Base-by-base conservation (phyloP, 2,329 filamentous ascomycete genomes). In the Trichoderma lentiforme region DNA sequence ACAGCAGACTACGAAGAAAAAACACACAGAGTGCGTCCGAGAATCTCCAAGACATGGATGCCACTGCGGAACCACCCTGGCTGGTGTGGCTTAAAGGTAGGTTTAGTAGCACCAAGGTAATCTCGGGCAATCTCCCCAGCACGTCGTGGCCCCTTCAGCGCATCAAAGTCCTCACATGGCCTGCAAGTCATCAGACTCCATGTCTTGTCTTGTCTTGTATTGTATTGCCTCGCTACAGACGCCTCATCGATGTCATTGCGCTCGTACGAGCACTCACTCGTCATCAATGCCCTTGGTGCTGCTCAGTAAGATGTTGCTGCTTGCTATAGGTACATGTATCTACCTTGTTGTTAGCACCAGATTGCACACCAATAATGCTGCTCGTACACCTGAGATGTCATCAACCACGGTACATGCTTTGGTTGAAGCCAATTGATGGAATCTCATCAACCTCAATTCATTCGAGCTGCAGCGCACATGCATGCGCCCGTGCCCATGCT, bases 71-170 rank as follows among this genome's bases (percentile, higher is more conserved):
- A 15, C 7, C 68, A 47, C 63, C 70, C 64, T 43, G 32, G 63
- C 24, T 34, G 39, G n/a, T 68, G 70, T 72, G 70, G 70, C 58
- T 72, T 72, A 34, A 63, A 34, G 56, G 63, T 39, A 28, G 51
- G 57, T 63, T 57, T 21, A 61, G 63, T 43, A 61, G 63, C 68
- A 71, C 39, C 60, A 58, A 53, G 47, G 32, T 72, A 72, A 72
- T 72, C 70, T 72, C 70, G 70, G 70, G 70, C 70, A 72, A 72
- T 72, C 70, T 72, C 70, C 70, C 70, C 64, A 71, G 47, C 32
- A 56, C 65, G 69, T 65, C 66, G 61, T 34, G 58, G 47, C 61
- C 60, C 39, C 36, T 56, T 63, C 39, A 61, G 67, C 30, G 30
- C 60, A 53, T 24, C 43, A 53, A 53, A 53, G 39, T 43, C 21